Conservation (phyloP, 495 filamentous ascomycete genomes). For the Aspergillus sclerotiicarbonarius region DNA sequence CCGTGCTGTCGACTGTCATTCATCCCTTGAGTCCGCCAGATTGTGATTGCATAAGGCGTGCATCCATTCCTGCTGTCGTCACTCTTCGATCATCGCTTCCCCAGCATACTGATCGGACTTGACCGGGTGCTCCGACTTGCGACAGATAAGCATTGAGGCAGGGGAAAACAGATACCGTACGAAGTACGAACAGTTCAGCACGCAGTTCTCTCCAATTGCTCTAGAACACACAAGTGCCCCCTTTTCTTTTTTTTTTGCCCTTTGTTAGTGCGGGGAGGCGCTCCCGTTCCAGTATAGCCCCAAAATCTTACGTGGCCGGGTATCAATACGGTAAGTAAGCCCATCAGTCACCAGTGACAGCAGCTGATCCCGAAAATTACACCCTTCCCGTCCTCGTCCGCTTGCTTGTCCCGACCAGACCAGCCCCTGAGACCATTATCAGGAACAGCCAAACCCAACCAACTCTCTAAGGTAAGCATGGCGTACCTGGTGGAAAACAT, state of each 20-base stretch:
- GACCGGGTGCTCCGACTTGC: not conserved
- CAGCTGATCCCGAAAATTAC: not conserved
- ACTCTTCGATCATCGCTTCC: constrained; percentile 2
- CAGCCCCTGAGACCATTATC: constrained; percentile 8
- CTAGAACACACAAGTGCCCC: not conserved
- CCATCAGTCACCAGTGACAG: not conserved
- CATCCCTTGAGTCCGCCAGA: not conserved
- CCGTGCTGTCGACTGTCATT: not conserved
- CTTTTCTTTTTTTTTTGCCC: not conserved
- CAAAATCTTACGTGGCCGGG: constrained; percentile 2
- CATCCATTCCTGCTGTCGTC: constrained; percentile 7
- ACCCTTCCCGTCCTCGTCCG: constrained; percentile 2
- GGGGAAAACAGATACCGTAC: not conserved
- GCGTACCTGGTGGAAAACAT: not conserved
- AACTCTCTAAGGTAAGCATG: not conserved
- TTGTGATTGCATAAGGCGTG: constrained; percentile 8
- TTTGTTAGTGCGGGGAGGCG: not conserved
- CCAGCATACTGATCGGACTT: not conserved
- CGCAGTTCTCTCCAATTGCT: not conserved
- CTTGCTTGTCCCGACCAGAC: not conserved
- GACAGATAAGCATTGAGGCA: not conserved
- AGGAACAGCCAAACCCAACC: not conserved
- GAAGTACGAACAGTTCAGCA: not conserved
- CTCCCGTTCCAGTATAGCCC: not conserved
- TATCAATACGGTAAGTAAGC: not conserved